phyloP scores from a whole-genome alignment of 176 grass and related monocot species.

The Alopecurus myosuroides region DNA sequence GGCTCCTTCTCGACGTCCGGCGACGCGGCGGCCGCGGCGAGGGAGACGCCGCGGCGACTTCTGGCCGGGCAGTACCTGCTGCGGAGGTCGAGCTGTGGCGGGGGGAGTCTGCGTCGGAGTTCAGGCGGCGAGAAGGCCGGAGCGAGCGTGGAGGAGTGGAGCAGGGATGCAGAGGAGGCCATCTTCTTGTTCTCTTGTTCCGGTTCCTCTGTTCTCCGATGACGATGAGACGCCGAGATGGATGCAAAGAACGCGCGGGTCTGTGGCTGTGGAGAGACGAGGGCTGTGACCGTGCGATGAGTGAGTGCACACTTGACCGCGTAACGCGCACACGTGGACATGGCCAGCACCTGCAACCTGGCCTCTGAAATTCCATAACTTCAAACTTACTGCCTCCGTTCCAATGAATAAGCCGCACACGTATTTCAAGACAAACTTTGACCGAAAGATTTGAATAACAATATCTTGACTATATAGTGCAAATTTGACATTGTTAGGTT shows the following conservation, averaged over 20 bases:
- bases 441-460: no score
- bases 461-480: no score
- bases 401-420: no score
- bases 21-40: slow-evolving; percentile 32
- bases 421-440: no score
- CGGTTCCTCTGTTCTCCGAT: background rate
- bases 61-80: background rate
- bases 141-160: slow-evolving; percentile 13
- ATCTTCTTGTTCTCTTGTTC: background rate
- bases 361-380: background rate
- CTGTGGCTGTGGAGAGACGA: slow-evolving; percentile 22
- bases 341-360: background rate
- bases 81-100: background rate
- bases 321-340: background rate
- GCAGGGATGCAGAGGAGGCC: slow-evolving; percentile 18
- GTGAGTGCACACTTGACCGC: background rate
- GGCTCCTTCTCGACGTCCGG: slow-evolving; percentile 23
- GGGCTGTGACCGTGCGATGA: background rate
- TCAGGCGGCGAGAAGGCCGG: background rate
- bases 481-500: no score
- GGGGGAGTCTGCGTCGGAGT: background rate
- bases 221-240: background rate
- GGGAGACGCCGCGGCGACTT: background rate
- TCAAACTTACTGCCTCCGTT: no score
- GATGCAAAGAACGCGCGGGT: background rate